Percentiles rank a stretch among this genome's conserved stretches.
These are phyloP conservation scores for Hygrocybe punicea DNA, from an alignment of 768 basidiomycete genomes.

Conservation along the genomic window DNA sequence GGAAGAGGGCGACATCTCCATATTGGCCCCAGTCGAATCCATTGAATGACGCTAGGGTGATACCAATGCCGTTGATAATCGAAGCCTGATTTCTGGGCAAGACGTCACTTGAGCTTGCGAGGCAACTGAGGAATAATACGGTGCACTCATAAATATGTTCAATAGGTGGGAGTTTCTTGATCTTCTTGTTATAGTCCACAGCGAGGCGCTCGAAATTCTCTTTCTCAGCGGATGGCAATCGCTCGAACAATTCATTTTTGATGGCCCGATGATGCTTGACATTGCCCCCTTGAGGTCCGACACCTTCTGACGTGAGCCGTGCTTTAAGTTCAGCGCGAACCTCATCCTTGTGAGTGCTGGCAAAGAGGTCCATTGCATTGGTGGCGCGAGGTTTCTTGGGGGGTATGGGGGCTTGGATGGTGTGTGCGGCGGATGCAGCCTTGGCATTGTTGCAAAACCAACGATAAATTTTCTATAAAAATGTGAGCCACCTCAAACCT, in stretches of 20 bases:
- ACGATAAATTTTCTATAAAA: background rate
- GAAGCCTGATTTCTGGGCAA: background rate
- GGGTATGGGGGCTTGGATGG: background rate
- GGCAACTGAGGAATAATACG: background rate
- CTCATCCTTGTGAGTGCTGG: background rate
- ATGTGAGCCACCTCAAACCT: background rate
- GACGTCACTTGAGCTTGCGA: background rate
- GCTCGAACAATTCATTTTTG: background rate
- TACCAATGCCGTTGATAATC: background rate
- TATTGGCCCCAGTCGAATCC: background rate
- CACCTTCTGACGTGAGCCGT: background rate
- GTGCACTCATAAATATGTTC: background rate
- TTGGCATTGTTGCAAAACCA: background rate
- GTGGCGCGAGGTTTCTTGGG: background rate
- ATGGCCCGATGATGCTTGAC: background rate
- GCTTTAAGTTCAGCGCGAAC: background rate
- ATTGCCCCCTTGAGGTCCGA: background rate
- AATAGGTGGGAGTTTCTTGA: background rate
- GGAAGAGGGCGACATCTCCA: background rate
- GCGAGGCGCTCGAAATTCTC: background rate
- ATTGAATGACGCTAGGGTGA: background rate
- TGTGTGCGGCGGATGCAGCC: background rate
- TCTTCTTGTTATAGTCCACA: background rate
- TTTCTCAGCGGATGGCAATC: background rate
- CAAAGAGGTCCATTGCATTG: background rate